Evolutionary conservation across 2,329 filamentous ascomycete genomes (phyloP), one percentile per base, ranked within the genome.

Genomic region (Phialocephala subalpina): DNA sequence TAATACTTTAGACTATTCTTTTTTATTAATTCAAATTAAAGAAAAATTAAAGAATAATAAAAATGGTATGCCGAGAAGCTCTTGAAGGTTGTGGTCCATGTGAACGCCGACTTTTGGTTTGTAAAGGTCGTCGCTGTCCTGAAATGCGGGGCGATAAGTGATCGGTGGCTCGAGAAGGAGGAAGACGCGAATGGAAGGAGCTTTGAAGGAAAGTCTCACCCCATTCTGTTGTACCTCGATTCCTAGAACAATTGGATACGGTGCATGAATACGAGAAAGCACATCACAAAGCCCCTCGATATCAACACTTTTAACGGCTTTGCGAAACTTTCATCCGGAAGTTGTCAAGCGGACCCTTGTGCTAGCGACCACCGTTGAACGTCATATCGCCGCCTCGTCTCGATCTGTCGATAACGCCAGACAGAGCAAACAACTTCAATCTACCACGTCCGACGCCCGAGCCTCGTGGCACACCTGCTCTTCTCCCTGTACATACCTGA

Each of bases 151-250:
- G 35, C 45, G 4, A 47, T 25, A 53, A 3, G 29, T 40, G 25
- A 58, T 33, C 58, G 62, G 62, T 70, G 66, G 66, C 70, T 67
- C 68, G 66, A 72, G 70, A 72, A 72, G 49, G 56, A 29, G 36
- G 60, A 65, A 49, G 70, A 72, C 56, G 47, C 45, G 35, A 16
- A 69, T 70, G 65, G 69, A 71, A 72, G 64, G 40, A 60, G 20
- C 49, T 53, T 53, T 18, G 49, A 16, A 16, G 16, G 40, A 6
- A 42, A 16, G 40, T 42, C 45, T 49, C 45, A 53, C 49, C 49
- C 49, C 45, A 49, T 49, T 22, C 45, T 25, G 6, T 33, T 53
- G 25, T 53, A 18, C 49, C 25, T 52, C 7, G 22, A 52, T 12
- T 27, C 20, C 8, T 52, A 7, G 49, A 53, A 53, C 49, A 20